Evolutionary conservation across 2,329 filamentous ascomycete genomes (phyloP).

Genomic region (Ploettnerulaceae sp.): DNA sequence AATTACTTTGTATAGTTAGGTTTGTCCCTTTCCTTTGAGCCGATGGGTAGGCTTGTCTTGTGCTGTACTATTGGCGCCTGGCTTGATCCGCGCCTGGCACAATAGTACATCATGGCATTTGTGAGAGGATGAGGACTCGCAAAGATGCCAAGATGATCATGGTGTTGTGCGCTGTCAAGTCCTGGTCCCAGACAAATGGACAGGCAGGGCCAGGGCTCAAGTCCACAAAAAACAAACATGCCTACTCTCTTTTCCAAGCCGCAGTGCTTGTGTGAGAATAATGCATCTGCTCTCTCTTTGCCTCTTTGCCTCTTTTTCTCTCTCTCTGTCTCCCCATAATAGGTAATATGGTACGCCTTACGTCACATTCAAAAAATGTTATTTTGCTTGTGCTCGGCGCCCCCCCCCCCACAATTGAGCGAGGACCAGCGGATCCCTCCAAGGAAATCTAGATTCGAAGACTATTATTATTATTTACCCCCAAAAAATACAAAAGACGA

Average conservation of each 20-base stretch:
- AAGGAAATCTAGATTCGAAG: too few species aligned
- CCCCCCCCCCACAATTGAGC: too few species aligned
- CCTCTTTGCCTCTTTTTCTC: too few species aligned
- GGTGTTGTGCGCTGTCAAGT: constrained; percentile 5
- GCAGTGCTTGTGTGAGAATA: constrained; percentile 10
- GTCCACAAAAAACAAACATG: too few species aligned
- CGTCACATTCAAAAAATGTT: constrained; percentile 12
- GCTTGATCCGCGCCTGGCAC: too few species aligned
- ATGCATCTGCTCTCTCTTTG: constrained; percentile 2
- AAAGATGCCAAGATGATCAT: background rate
- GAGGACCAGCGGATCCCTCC: too few species aligned
- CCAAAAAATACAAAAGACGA: too few species aligned
- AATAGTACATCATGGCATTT: background rate
- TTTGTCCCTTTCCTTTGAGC: background rate
- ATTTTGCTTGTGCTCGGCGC: constrained; percentile 15
- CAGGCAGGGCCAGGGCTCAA: too few species aligned
- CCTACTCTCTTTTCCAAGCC: background rate
- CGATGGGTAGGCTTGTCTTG: background rate
- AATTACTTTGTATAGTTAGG: too few species aligned
- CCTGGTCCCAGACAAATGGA: constrained; percentile 2
- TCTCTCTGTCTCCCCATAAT: too few species aligned
- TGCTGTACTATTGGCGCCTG: too few species aligned
- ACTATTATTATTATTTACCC: too few species aligned
- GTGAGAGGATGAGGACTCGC: background rate
- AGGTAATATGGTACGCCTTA: constrained; percentile 10